Conservation (phyloP, 352 stramenopile genomes). For the Phytophthora pinifolia region DNA sequence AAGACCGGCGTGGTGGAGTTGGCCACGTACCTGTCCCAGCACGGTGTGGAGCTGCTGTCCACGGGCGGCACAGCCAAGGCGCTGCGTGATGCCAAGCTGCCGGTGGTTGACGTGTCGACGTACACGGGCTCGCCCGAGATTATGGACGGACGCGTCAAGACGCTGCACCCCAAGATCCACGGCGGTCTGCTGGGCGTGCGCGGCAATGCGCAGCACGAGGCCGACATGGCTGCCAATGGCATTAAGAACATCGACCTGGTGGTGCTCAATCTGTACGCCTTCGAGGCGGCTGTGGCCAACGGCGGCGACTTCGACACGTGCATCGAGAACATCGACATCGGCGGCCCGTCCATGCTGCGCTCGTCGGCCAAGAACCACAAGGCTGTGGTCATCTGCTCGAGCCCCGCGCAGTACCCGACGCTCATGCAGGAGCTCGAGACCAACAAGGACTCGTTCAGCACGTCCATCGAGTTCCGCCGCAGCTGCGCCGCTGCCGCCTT, state of each 20-base stretch:
- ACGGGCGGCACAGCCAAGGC: conserved; percentile 98
- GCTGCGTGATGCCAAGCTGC: conserved; percentile 93
- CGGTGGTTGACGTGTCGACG: conserved; percentile 96
- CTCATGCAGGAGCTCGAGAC: conserved; percentile 94
- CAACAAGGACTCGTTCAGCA: conserved; percentile 87
- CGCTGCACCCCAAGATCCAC: conserved; percentile 99
- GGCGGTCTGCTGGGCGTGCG: conserved; percentile 97
- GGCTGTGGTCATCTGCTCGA: conserved; percentile 98
- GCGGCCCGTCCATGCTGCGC: conserved; percentile 98
- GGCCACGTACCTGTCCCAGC: conserved; percentile 90
- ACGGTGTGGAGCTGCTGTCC: conserved; percentile 97
- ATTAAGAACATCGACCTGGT: conserved; percentile 99
- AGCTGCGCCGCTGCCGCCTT: conserved; percentile 85
- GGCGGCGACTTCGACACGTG: conserved; percentile 96
- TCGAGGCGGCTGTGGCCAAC: conserved; percentile 96
- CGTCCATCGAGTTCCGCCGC: conserved; percentile 85
- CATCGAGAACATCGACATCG: conserved; percentile 99
- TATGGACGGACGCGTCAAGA: conserved; percentile 99
- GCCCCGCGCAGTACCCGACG: conserved; percentile 93
- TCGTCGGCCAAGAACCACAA: conserved; percentile 99
- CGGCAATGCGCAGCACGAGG: conserved; percentile 96
- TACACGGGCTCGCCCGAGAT: conserved; percentile 99
- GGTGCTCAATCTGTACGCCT: conserved; percentile 99
- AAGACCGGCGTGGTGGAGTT: conserved; percentile 98
- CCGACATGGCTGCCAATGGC: conserved; percentile 95